Conservation (phyloP, 1,284 basidiomycete genomes). For the Marasmius sp. region DNA sequence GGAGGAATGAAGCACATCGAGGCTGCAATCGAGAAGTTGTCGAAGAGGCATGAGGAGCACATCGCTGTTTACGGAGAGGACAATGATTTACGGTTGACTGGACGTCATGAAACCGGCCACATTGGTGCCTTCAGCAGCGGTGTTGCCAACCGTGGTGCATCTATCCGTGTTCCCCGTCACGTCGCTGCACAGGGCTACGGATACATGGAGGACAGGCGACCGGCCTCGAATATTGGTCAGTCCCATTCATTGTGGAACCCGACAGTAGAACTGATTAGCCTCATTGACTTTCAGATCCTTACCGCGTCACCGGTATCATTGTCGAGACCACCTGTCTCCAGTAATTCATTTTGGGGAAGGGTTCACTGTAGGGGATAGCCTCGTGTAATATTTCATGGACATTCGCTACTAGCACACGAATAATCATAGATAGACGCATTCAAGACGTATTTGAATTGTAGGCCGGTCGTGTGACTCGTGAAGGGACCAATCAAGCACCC, state of each 20-base stretch:
- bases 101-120: constrained; percentile 96
- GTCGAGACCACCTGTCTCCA: constrained; percentile 85
- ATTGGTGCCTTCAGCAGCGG: constrained; percentile 93
- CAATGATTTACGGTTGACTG: constrained; percentile 93
- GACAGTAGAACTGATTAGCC: constrained; percentile 9
- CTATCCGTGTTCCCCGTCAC: constrained; percentile 92
- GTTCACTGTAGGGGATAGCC: not conserved
- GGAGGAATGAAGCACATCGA: constrained; percentile 96
- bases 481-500: no score
- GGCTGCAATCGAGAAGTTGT: constrained; percentile 88
- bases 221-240: constrained; percentile 96
- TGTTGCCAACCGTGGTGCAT: constrained; percentile 96
- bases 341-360: constrained; percentile 27
- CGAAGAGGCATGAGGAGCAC: constrained; percentile 84
- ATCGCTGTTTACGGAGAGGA: constrained; percentile 97
- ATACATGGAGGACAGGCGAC: constrained; percentile 95
- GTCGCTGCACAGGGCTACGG: constrained; percentile 92
- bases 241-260: constrained; percentile 21
- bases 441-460: not conserved
- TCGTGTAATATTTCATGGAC: not conserved
- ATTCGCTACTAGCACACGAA: not conserved
- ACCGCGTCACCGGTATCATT: constrained; percentile 87
- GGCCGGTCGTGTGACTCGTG: not conserved
- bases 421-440: not conserved
- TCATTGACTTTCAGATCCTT: constrained; percentile 64